Conservation (phyloP, 2,329 filamentous ascomycete genomes). For the Drechslerella stenobrocha region DNA sequence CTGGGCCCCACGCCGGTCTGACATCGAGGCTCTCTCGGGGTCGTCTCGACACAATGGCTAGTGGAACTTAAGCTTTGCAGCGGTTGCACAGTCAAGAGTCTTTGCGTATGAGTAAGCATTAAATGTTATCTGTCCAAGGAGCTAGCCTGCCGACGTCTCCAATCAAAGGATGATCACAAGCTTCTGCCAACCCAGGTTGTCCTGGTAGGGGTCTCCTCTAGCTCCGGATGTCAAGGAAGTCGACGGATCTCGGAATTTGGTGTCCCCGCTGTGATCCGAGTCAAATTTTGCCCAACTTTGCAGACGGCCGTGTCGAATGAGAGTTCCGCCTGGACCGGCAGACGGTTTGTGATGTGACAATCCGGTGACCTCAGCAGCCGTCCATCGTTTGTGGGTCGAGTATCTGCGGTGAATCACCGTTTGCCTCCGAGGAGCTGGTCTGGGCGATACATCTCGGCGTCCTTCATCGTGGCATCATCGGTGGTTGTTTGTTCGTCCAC, state of each 20-base stretch:
- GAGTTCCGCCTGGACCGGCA: constrained; percentile 19
- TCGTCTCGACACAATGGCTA: too few species aligned
- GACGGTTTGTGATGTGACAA: constrained; percentile 39
- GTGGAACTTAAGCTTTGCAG: too few species aligned
- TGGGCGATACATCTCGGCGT: too few species aligned
- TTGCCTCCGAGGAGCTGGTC: constrained; percentile 14
- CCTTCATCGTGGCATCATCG: too few species aligned
- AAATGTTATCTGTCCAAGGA: too few species aligned
- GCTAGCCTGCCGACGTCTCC: too few species aligned
- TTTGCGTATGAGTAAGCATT: too few species aligned
- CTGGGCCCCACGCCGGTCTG: too few species aligned
- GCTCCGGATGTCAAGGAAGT: constrained; percentile 37
- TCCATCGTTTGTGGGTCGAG: not conserved
- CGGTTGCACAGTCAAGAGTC: too few species aligned
- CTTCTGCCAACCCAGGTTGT: constrained; percentile 20
- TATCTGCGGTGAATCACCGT: constrained; percentile 11
- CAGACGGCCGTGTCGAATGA: constrained; percentile 12
- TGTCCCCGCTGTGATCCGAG: not conserved
- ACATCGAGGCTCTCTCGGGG: too few species aligned
- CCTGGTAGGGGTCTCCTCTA: constrained; percentile 3
- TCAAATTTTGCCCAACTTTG: not conserved
- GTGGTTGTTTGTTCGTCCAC: too few species aligned
- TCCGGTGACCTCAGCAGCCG: constrained; percentile 34
- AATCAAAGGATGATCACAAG: constrained; percentile 39
- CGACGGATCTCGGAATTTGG: constrained; percentile 45